Percentiles rank a stretch among this genome's conserved stretches.
Evolutionary conservation across 495 filamentous ascomycete genomes (phyloP).

Genomic region (Hypoxylon intermedium): DNA sequence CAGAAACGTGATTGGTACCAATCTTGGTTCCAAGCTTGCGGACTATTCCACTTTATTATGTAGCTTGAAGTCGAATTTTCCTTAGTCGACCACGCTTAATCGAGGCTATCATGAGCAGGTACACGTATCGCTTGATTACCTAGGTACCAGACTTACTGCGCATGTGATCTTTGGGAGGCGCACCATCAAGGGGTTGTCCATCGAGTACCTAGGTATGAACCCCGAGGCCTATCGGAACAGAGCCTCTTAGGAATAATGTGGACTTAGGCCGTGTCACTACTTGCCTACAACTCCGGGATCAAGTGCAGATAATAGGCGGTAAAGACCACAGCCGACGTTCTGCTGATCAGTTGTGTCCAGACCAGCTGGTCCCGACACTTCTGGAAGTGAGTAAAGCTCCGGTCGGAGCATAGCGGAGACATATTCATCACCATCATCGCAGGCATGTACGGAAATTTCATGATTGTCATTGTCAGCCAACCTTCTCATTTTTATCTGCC

Average conservation of each 20-base stretch:
- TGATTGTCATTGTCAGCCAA: constrained; percentile 39
- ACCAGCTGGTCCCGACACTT: no score
- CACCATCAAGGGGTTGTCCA: not conserved
- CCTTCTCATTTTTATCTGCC: constrained; percentile 46
- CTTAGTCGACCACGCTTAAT: no score
- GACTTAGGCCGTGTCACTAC: no score
- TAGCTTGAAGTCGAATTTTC: no score
- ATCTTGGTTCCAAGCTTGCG: not conserved
- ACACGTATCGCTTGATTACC: not conserved
- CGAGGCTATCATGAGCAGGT: no score
- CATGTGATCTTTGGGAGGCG: constrained; percentile 1
- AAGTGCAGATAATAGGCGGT: no score
- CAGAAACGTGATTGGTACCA: constrained; percentile 15
- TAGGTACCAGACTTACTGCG: not conserved
- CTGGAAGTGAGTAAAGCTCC: not conserved
- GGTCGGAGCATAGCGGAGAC: not conserved
- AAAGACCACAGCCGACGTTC: no score
- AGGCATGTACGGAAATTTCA: constrained; percentile 9
- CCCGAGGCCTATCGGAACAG: no score
- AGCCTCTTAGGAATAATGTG: no score
- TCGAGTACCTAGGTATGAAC: not conserved
- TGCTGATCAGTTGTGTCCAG: no score
- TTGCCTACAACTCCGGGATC: no score
- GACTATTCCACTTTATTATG: not conserved
- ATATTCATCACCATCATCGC: not conserved